Conservation (phyloP, 1,284 basidiomycete genomes). For the Sphaerobolus stellatus region DNA sequence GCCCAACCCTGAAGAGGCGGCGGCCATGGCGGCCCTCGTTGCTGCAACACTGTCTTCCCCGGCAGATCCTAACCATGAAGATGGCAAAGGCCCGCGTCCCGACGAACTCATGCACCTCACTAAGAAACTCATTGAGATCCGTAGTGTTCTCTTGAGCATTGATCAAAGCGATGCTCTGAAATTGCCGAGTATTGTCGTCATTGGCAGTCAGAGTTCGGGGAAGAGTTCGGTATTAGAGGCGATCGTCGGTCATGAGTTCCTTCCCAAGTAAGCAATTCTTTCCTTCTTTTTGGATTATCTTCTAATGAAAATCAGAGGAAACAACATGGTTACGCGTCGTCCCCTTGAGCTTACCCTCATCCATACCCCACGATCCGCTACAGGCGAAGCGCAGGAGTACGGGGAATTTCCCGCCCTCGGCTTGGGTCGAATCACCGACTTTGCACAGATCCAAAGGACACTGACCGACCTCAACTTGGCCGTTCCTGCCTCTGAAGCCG, state of each 20-base stretch:
- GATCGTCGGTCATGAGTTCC: slow-evolving; percentile 96
- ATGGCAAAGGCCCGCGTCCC: slow-evolving; percentile 43
- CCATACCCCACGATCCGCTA: slow-evolving; percentile 68
- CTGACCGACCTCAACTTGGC: slow-evolving; percentile 95
- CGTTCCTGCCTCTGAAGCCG: slow-evolving; percentile 84
- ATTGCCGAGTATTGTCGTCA: slow-evolving; percentile 95
- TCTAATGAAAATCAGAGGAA: slow-evolving; percentile 61
- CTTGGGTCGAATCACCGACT: slow-evolving; percentile 86
- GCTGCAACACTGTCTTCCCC: slow-evolving; percentile 74
- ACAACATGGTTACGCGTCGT: slow-evolving; percentile 99
- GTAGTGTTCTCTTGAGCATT: slow-evolving; percentile 89
- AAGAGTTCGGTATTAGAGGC: slow-evolving; percentile 98
- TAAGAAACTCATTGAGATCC: slow-evolving; percentile 93
- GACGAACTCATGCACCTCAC: slow-evolving; percentile 91
- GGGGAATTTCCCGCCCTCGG: slow-evolving; percentile 93
- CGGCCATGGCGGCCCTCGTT: slow-evolving; percentile 69
- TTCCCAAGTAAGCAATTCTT: slow-evolving; percentile 78
- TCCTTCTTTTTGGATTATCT: not conserved
- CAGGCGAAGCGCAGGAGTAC: slow-evolving; percentile 74
- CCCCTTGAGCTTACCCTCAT: slow-evolving; percentile 98
- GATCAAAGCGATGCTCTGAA: slow-evolving; percentile 95
- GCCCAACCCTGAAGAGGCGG: slow-evolving; percentile 53
- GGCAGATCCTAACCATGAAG: slow-evolving; percentile 52
- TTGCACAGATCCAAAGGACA: slow-evolving; percentile 86
- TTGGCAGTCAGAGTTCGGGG: slow-evolving; percentile 96